A percentile compares a stretch with the other conserved stretches of the same genome.
Evolutionary conservation across 2,329 filamentous ascomycete species (phyloP).

Genomic region (Amphichorda felina): DNA sequence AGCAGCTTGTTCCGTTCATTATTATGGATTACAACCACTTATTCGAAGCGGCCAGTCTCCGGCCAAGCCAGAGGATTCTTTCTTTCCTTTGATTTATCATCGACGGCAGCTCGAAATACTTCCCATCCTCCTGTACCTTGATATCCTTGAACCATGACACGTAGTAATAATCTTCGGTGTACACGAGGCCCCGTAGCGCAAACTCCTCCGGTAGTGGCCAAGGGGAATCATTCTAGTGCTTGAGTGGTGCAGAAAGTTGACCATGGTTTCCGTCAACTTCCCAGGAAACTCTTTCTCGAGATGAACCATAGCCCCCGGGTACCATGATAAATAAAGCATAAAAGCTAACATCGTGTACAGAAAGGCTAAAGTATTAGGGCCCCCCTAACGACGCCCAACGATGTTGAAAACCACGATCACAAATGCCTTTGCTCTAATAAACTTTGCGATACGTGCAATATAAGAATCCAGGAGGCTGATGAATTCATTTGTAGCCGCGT

Average conservation of each 20-base stretch:
- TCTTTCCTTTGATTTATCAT: constrained; percentile 45
- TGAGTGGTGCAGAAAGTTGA: constrained; percentile 20
- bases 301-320: constrained; percentile 26
- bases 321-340: constrained; percentile 30
- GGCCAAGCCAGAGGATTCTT: constrained; percentile 46
- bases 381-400: constrained; percentile 38
- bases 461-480: constrained; percentile 40
- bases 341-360: constrained; percentile 52
- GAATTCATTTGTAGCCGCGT: constrained; percentile 34
- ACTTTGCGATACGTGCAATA: constrained; percentile 34
- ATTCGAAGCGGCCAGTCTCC: constrained; percentile 27
- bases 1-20: constrained; percentile 17
- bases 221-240: constrained; percentile 24
- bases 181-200: constrained; percentile 50
- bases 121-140: constrained; percentile 55
- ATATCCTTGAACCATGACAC: constrained; percentile 43
- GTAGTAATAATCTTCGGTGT: constrained; percentile 47
- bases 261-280: constrained; percentile 25
- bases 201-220: constrained; percentile 59
- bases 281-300: constrained; percentile 39
- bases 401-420: constrained; percentile 30
- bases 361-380: constrained; percentile 49
- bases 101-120: constrained; percentile 48
- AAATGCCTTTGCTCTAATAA: constrained; percentile 26
- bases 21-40: constrained; percentile 30